Base-by-base conservation (phyloP, 139 green algal genomes). In the Pseudopediastrum boryanum region DNA sequence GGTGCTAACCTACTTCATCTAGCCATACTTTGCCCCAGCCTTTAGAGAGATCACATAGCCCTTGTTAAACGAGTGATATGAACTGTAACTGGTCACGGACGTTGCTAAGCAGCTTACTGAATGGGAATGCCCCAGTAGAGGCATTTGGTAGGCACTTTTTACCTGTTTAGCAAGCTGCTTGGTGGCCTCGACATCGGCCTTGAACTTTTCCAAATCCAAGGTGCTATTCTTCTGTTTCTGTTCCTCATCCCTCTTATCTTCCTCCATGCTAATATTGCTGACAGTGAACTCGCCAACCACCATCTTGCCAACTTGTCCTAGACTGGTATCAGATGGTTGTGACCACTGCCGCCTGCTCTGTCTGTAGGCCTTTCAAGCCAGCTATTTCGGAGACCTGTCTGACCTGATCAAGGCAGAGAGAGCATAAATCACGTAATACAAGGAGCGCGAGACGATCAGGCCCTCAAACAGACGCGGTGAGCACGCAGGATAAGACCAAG, bases 161-260 rank as follows among this genome's bases (percentile, higher is more conserved):
- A 84, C 85, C 83, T 92, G 69, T 0, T 69, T 25, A 33, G 88
- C 86, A 2, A 89, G 35, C 19, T 70, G 62, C 71, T 85, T 78
- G 10, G 82, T 66, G 3, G 67, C 76, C 16, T 71, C 74, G n/a
- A 93, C 83, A n/a, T 93, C 85, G 0, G 64, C 72, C 8, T 83
- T 80, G n/a, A 93, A 77, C 67, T 91, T 91, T 27, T 62, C 64
- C n/a, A 90, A 85, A 70, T 94, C 89, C 1, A 92, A 75, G 1
- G 50, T 79, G 54, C 71, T 64, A 9, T 77, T 77, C 10, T 73
- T 84, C n/a, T 90, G 84, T 56, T 82, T 83, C 16, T 72, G 70
- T 50, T 89, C 84, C 65, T 85, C 82, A 4, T 89, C 85, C 23
- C 77, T 62, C 71, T 85, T 83, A 44, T 93, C 89, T 73, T 89